Evolutionary conservation across 306 rosid genomes (phyloP), one percentile per base, ranked within the genome.

Genomic region (Inga leiocalycina): DNA sequence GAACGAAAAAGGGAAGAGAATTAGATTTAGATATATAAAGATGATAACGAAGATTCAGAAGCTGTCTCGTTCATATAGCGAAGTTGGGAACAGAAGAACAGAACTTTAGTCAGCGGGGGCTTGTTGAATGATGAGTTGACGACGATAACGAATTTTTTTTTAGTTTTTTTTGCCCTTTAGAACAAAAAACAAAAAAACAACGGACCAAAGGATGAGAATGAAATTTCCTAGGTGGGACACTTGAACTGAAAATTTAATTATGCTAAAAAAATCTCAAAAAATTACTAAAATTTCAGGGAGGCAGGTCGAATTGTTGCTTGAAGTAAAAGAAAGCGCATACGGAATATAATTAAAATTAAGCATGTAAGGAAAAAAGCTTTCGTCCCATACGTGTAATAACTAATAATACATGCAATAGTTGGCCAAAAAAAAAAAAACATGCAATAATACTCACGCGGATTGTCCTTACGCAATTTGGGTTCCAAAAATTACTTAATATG

Each of bases 1-100:
- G 78, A 59, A 41, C 13, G 34, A 13, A 35, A 83, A 83, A 75
- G 48, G 76, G 43, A 67, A 86, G 64, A 32, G 34, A 67, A 72
- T 32, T 54, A 15, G n/a, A 52, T 4, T 32, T 54, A 15, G n/a
- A 52, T 4, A 51, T 10, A 8, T 59, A 16, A 57, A 13, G 54
- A 78, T 12, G 75, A 22, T 32, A 51, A 48, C 34, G 72, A 35
- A 4, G 73, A 74, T 35, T 44, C 41, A 52, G 82, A 54, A 74
- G 35, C 24, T 5, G 8, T 30, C 10, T 85, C 37, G 75, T n/a
- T 43, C 10, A 20, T 44, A 43, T 43, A 43, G 54, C 3, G 5
- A 44, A 22, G 22, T 5, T 72, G 2, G 64, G 78, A 74, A 74
- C 0, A 64, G 61, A 69, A 34, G 88, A 77, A 64, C 69, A 56